Conservation (phyloP, 2,329 filamentous ascomycete species). For the Epicoccum nigrum region DNA sequence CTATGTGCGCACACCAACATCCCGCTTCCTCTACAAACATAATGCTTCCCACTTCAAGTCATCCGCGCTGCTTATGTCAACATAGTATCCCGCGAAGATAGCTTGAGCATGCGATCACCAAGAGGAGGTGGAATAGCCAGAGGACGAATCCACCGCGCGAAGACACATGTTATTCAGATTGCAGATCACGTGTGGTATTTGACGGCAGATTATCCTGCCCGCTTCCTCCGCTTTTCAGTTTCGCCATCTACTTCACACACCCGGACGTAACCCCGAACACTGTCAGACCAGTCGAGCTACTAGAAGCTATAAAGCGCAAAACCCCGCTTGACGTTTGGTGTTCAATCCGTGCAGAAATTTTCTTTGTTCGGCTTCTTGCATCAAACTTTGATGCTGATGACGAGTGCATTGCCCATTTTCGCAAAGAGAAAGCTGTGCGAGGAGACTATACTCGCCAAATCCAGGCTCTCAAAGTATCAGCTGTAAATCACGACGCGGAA, state of each 20-base stretch:
- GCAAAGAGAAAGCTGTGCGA: constrained; percentile 12
- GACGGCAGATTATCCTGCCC: constrained; percentile 11
- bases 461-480: constrained; percentile 9
- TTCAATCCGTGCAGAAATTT: constrained; percentile 14
- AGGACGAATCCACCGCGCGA: constrained; percentile 16
- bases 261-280: constrained; percentile 13
- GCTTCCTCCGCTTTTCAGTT: constrained; percentile 20
- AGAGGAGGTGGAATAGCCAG: constrained; percentile 10
- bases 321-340: constrained; percentile 7
- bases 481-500: not conserved
- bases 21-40: too few species aligned
- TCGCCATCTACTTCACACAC: constrained; percentile 22
- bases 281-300: constrained; percentile 14
- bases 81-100: constrained; percentile 3
- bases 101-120: not conserved
- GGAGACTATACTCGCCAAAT: constrained; percentile 16
- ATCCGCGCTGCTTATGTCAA: too few species aligned
- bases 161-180: constrained; percentile 19
- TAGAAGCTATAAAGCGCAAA: constrained; percentile 15
- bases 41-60: too few species aligned
- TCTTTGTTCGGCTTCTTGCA: not conserved
- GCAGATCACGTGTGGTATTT: constrained; percentile 18
- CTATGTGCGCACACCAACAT: too few species aligned
- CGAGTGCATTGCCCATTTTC: constrained; percentile 12
- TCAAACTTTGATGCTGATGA: constrained; percentile 1